phyloP scores from a whole-genome alignment of 768 basidiomycete genomes.

The Pluteus cervinus region DNA sequence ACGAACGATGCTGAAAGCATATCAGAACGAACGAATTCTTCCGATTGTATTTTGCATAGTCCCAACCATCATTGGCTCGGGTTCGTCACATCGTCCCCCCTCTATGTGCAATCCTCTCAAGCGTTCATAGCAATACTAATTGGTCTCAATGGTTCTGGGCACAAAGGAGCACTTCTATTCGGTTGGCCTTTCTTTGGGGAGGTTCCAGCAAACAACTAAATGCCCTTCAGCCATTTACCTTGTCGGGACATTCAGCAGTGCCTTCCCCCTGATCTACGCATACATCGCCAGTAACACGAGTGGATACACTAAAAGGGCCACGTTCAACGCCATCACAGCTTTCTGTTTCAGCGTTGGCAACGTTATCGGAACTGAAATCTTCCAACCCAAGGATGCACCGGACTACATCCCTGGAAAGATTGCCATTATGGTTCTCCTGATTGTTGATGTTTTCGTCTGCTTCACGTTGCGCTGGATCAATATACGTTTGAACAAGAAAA shows the following conservation, averaged over 20 bases:
- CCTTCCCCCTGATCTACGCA: slow-evolving; percentile 54
- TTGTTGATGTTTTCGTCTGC: slow-evolving; percentile 42
- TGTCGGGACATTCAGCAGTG: slow-evolving; percentile 52
- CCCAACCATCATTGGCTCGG: slow-evolving; percentile 53
- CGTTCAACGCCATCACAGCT: slow-evolving; percentile 56
- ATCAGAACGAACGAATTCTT: slow-evolving; percentile 50
- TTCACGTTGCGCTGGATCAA: slow-evolving; percentile 50
- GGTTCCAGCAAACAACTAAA: no score
- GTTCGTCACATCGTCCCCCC: slow-evolving; percentile 17
- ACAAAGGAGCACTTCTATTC: slow-evolving; percentile 50
- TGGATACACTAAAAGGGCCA: slow-evolving; percentile 66
- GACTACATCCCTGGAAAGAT: slow-evolving; percentile 63
- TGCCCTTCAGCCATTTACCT: slow-evolving; percentile 38
- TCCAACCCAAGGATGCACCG: slow-evolving; percentile 56
- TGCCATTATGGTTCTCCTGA: slow-evolving; percentile 55
- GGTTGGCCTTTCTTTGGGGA: slow-evolving; percentile 24
- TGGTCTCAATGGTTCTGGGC: slow-evolving; percentile 40
- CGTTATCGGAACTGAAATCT: slow-evolving; percentile 58
- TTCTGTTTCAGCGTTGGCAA: slow-evolving; percentile 52
- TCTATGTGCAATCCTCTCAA: no score
- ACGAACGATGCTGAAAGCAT: background rate
- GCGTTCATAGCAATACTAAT: slow-evolving; percentile 38
- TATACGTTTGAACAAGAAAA: slow-evolving; percentile 44
- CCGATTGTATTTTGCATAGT: slow-evolving; percentile 53
- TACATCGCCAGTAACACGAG: slow-evolving; percentile 62